Evolutionary conservation across 2,329 filamentous ascomycete genomes (phyloP), one percentile per base, ranked within the genome.

Genomic region (Stenocarpella maydis): DNA sequence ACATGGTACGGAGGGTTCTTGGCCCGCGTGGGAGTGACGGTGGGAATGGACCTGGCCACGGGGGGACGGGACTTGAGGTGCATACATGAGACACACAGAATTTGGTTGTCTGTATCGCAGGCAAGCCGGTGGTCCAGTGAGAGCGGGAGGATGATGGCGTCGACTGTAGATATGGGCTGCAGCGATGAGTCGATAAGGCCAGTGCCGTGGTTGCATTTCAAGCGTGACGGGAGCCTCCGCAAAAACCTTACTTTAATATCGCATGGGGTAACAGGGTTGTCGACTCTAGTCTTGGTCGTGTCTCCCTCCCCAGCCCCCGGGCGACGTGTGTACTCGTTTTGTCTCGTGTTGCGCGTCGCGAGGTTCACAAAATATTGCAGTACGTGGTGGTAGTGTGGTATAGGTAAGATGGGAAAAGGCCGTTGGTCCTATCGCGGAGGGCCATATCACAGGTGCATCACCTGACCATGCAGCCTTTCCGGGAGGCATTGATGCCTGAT

Each of bases 211-310:
- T 37, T 63, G 58, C 58, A 63, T 45, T 19, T 63, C 34, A 28
- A 19, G 43, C 43, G n/a, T 49, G 43, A 49, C 58, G 58, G 58
- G 43, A 63, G 58, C 58, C 58, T 37, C 58, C 43, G 58, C 58
- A 49, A 63, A 37, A 37, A 37, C 43, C 21, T 37, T 49, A 63
- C 58, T 49, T 63, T 49, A 63, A 37, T 34, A n/a, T 49, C 49
- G 58, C 49, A 24, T 63, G 58, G 58, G 58, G 58, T 10, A 49
- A 26, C 55, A 47, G 55, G 55, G 41, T 47, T 47, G 55, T 61
- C 26, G n/a, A 21, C 15, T 31, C 26, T 28, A 26, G 26, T 31
- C 17, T 10, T 61, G 15, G 26, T 31, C 17, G 3, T 61, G 9
- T 31, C 19, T 45, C 10, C 8, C 2, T 15, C 21, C 28, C 4